Base-by-base conservation (phyloP, 1,284 basidiomycete species). In the Lignosus rhinocerotis region DNA sequence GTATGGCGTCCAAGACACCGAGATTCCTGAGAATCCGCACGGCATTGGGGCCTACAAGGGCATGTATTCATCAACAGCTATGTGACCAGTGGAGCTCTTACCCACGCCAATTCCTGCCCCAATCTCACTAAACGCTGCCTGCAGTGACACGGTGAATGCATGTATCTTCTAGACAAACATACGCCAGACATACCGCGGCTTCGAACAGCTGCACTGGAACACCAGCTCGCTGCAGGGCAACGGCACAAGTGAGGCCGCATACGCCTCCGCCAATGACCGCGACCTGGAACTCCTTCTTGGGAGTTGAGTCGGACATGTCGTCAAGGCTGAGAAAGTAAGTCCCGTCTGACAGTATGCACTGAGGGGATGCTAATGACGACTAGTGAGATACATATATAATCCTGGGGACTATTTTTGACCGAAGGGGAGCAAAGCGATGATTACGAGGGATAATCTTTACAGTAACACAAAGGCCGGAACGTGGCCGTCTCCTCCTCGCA, bases 251-350 rank as follows among this genome's bases (percentile, higher is more conserved):
- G 17, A 83, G 66, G 8, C 82, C 82, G 59, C 76, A 80, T 65
- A 85, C 78, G 10, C 83, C 82, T 19, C 81, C 82, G 32, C 83
- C 83, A 3, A 84, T 72, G 32, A 85, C 76, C 0, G 81, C 81
- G 21, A 85, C 75, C 43, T 73, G 72, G 58, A 84, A 77, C 12
- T 48, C 14, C 11, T 39, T 39, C 36, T 39, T 14, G 8, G 11
- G 36, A 14, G 36, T 14, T 14, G 11, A 14, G 11, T n/a, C n/a
- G 11, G 36, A 39, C 36, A 39, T 39, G 11, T 14, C 36, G 36
- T 25, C 25, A 25, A 25, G 25, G 4, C 25, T 25, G 25, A 2
- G 25, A 25, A 25, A 25, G 25, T 25, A 25, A 25, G 25, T 25
- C 25, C 4, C 25, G 25, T 25, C 25, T 25, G 25, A 4, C 25